Evolutionary conservation across 768 basidiomycete species (phyloP), one percentile per base, ranked within the genome.

Genomic region (Rubroboletus pulcherrimus): DNA sequence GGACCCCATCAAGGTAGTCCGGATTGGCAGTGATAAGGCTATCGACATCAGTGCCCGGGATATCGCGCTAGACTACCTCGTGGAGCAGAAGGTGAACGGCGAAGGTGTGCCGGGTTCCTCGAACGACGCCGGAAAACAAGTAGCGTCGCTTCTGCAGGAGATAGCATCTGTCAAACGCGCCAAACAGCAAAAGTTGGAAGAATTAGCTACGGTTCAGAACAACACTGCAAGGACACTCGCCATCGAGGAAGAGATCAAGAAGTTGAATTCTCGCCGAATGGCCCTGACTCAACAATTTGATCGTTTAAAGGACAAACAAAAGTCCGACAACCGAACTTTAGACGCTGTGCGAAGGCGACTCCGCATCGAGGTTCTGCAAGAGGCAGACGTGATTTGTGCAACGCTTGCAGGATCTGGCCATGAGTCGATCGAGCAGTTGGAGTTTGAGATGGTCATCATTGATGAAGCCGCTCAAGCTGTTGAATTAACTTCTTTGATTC

Each of bases 391-490:
- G 42, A 89, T 99, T 49, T 99, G 97, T 68, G 80, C 86, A 39
- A 99, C 97, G 0, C 78, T 99, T 19, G 93, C 96, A 7, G 96
- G 96, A 33, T 81, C 96, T 17, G 97, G 95, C 5, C 91, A 97
- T 60, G 95, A 97, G 15, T 80, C 81, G 45, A 77, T 99, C 40
- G 84, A 89, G 54, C 77, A 81, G 35, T 82, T 91, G 59, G 89
- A 95, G 49, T 98, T 98, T 67, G 95, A 97, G 63, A 91, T 96
- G 73, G 82, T 99, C 62, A 86, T 99, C 69, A 96, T 99, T 56
- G 97, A 99, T 66, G 97, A 99, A 71, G 97, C 97, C 1, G 96
- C 96, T 1, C 97, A 99, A 71, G 88, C 95, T 15, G 89, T 98
- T 45, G 97, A 99, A 71, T 78, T 98, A 40, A 93, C 91, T 60